These are phyloP conservation scores for Colletotrichum karsti DNA, from an alignment of 2,329 filamentous ascomycete genomes.

Conservation along the genomic window DNA sequence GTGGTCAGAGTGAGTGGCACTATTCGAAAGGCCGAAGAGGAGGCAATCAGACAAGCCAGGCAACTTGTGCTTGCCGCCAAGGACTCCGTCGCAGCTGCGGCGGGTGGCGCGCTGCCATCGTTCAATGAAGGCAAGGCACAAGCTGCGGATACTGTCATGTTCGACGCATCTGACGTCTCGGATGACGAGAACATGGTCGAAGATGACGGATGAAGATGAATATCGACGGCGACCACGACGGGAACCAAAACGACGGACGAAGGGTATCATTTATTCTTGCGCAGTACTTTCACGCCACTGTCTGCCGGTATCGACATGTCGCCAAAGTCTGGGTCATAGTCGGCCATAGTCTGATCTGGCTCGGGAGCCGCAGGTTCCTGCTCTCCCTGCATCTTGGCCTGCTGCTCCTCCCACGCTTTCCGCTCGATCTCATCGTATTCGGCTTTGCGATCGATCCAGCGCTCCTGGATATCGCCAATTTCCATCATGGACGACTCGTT, in stretches of 20 bases:
- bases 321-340: constrained; percentile 58
- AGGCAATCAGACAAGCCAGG: constrained; percentile 82
- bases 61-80: constrained; percentile 74
- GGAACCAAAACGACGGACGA: constrained; percentile 38
- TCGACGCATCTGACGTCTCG: constrained; percentile 48
- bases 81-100: constrained; percentile 34
- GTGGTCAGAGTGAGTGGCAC: constrained; percentile 92
- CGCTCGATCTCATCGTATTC: constrained; percentile 85
- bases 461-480: constrained; percentile 89
- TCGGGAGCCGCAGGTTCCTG: constrained; percentile 30
- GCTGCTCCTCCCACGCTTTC: constrained; percentile 80
- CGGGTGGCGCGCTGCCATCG: constrained; percentile 1
- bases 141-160: constrained; percentile 60
- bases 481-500: constrained; percentile 79
- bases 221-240: too few relatives aligned
- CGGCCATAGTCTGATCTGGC: constrained; percentile 41
- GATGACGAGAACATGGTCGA: constrained; percentile 57
- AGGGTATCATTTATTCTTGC: constrained; percentile 65
- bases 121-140: constrained; percentile 67
- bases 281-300: constrained; percentile 76
- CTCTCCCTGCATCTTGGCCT: constrained; percentile 61
- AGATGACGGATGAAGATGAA: constrained; percentile 48
- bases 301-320: constrained; percentile 62
- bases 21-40: constrained; percentile 90
- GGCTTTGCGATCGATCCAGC: constrained; percentile 92